Evolutionary conservation across 202 grass and related monocot genomes (phyloP).

Genomic region (Panicum virgatum): DNA sequence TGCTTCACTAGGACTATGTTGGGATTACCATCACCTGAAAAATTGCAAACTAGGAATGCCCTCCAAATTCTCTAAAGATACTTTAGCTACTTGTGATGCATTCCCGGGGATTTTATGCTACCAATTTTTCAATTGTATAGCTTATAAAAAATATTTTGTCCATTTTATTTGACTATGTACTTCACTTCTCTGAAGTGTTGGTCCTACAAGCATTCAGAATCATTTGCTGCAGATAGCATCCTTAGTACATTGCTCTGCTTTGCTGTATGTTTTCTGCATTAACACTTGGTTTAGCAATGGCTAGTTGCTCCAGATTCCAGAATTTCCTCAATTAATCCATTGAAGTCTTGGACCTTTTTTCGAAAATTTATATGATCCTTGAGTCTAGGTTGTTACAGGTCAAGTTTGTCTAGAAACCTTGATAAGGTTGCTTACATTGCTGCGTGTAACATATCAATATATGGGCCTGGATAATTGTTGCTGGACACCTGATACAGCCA

Average conservation of each 20-base stretch:
- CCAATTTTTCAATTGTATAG: neutral
- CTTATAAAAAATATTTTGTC: neutral
- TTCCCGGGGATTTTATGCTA: neutral
- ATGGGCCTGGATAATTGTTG: neutral
- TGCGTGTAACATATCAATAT: neutral
- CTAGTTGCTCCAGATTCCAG: neutral
- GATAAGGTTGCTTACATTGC: neutral
- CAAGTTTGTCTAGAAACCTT: neutral
- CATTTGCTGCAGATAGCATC: conserved; percentile 1
- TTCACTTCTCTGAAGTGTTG: neutral
- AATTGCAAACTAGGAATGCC: neutral
- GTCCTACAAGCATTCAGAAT: neutral
- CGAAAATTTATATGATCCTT: neutral
- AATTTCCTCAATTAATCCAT: neutral
- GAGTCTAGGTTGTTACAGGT: neutral
- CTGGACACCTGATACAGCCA: neutral
- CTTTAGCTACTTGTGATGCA: neutral
- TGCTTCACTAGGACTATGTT: neutral
- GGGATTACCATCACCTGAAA: neutral
- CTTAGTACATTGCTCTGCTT: neutral
- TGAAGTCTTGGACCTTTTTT: neutral
- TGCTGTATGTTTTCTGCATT: neutral
- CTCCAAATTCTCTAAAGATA: neutral
- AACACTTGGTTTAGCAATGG: neutral
- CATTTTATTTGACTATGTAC: neutral